Evolutionary conservation across 2,329 filamentous ascomycete species (phyloP).

Genomic region (Exophiala aquamarina): DNA sequence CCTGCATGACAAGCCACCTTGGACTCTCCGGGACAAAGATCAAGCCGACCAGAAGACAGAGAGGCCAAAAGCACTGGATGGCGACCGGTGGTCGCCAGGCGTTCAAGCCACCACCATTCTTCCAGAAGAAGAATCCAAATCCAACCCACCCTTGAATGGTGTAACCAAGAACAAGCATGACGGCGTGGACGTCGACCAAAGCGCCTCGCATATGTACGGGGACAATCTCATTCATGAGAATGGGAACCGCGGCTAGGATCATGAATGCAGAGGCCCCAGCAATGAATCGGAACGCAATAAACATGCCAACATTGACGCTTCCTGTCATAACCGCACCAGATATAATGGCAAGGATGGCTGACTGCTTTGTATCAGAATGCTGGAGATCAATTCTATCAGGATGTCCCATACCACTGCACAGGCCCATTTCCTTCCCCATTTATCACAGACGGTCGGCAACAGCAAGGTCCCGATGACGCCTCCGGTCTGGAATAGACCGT

Average conservation of each 20-base stretch:
- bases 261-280: conserved; percentile 25
- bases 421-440: conserved; percentile 24
- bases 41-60: conserved; percentile 20
- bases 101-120: conserved; percentile 15
- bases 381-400: neutral
- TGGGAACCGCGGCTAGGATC: conserved; percentile 25
- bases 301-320: conserved; percentile 20
- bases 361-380: conserved; percentile 7
- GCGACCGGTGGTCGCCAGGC: conserved; percentile 26
- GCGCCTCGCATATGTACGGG: conserved; percentile 22
- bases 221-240: conserved; percentile 26
- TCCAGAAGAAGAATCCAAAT: conserved; percentile 26
- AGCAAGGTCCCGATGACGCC: conserved; percentile 21
- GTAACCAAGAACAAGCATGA: conserved; percentile 22
- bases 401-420: conserved; percentile 15
- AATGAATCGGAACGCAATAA: conserved; percentile 25
- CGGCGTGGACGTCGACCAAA: conserved; percentile 23
- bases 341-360: conserved; percentile 15
- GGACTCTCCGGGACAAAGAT: conserved; percentile 26
- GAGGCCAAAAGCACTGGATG: conserved; percentile 20
- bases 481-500: conserved; percentile 19
- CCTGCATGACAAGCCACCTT: conserved; percentile 26
- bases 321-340: conserved; percentile 21
- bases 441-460: conserved; percentile 21
- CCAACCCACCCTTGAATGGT: conserved; percentile 24